Evolutionary conservation across 2,329 filamentous ascomycete species (phyloP), one percentile per base, ranked within the genome.

Genomic region (Falciphora oryzae): DNA sequence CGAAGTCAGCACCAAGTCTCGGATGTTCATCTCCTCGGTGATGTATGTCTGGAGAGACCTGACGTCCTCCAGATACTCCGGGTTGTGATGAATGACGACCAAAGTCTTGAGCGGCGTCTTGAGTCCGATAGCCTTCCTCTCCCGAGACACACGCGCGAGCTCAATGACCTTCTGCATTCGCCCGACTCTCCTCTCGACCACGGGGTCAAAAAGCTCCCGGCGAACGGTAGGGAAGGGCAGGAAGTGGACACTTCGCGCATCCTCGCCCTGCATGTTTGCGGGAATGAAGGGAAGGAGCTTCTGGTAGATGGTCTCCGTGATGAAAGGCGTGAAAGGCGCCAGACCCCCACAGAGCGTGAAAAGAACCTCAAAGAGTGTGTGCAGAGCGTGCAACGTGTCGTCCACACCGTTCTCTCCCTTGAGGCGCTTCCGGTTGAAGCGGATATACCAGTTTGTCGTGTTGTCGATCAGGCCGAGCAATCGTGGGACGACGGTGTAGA

Each of bases 391-490:
- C 62, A 89, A 81, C 14, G 95, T 97, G 74, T 98, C 95, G 18
- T 93, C 85, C 29, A 92, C 77, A 25, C 93, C 92, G 68, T 92
- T 88, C 74, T 96, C 93, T 58, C 93, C 93, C 86, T 97, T 97
- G 69, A 97, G 82, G 64, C 93, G 87, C 76, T 91, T 91, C 64
- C 93, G 86, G 81, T 97, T 97, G 81, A 97, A 96, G 67, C 93
- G 86, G 75, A 97, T 97, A 78, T 97, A 97, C 93, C 93, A 97
- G 78, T 98, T 98, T n/a, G 93, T 97, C 4, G 91, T 93, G 77
- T 96, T 93, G 72, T 97, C 94, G 69, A 97, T 96, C 72, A 96
- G 84, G 65, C 84, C 85, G 25, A 96, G 83, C 66, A 98, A 79
- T 68, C 91, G 85, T 10, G 93, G 93, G 59, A 97, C 93, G 59